These are phyloP conservation scores for Quillaja saponaria DNA, from an alignment of 306 rosid species.

Conservation along the genomic window DNA sequence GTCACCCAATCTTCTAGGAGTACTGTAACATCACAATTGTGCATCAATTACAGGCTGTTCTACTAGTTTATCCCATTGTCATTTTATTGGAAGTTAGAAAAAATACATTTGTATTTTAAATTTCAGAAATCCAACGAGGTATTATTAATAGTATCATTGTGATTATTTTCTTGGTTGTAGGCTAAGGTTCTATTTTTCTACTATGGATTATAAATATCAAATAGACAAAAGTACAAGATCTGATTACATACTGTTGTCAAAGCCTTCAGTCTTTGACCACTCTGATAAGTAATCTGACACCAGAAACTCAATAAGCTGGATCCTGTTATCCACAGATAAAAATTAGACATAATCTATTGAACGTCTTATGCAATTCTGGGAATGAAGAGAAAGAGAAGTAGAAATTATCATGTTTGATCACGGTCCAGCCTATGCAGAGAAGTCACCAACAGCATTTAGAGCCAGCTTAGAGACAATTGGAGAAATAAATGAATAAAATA, in stretches of 20 bases:
- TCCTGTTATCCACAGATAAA: slow-evolving; percentile 54
- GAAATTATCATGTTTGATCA: too few species aligned
- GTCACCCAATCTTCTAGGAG: slow-evolving; percentile 82
- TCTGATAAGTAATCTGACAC: slow-evolving; percentile 62
- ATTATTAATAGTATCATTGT: background rate
- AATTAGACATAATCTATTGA: slow-evolving; percentile 25
- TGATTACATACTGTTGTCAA: slow-evolving; percentile 54
- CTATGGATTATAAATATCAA: background rate
- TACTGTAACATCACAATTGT: slow-evolving; percentile 42
- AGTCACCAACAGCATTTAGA: too few species aligned
- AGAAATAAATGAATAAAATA: too few species aligned
- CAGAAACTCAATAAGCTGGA: slow-evolving; percentile 83
- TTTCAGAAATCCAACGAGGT: slow-evolving; percentile 11
- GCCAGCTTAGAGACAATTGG: too few species aligned
- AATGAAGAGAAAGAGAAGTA: too few species aligned
- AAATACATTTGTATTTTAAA: slow-evolving; percentile 1
- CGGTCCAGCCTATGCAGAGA: too few species aligned
- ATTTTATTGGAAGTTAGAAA: background rate
- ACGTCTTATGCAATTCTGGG: too few species aligned
- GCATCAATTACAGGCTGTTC: slow-evolving; percentile 21
- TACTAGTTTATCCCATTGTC: slow-evolving; percentile 10
- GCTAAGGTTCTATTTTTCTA: background rate
- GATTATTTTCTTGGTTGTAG: background rate
- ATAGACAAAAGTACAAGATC: slow-evolving; percentile 8
- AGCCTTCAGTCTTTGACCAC: slow-evolving; percentile 73